Evolutionary conservation across 2,329 filamentous ascomycete species (phyloP).

Genomic region (Aciculosporium take): DNA sequence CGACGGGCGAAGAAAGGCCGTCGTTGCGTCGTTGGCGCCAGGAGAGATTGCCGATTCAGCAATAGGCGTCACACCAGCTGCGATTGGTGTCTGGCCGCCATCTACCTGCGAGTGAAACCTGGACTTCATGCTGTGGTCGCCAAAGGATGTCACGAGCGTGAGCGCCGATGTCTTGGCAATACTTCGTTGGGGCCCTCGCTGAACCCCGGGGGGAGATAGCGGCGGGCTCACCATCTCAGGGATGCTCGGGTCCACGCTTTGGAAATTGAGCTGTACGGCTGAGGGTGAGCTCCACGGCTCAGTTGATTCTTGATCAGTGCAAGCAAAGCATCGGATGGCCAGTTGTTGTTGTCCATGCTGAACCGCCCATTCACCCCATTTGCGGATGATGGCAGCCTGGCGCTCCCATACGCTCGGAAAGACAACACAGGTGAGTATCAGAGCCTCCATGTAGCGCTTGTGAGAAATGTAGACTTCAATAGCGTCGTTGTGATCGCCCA

Average conservation of each 20-base stretch:
- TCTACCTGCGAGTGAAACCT: conserved; percentile 47
- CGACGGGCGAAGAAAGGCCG: conserved; percentile 52
- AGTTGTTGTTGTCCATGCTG: conserved; percentile 77
- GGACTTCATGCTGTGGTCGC: conserved; percentile 44
- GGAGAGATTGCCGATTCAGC: conserved; percentile 57
- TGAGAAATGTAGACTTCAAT: conserved; percentile 94
- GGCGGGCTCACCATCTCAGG: conserved; percentile 54
- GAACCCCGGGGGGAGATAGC: conserved; percentile 56
- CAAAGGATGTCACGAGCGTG: conserved; percentile 86
- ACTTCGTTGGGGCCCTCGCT: conserved; percentile 43
- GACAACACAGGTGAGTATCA: conserved; percentile 72
- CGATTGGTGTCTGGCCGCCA: conserved; percentile 58
- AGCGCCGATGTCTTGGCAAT: conserved; percentile 70
- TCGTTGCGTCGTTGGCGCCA: conserved; percentile 48
- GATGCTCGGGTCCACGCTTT: conserved; percentile 38
- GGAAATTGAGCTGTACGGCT: conserved; percentile 46
- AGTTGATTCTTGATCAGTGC: conserved; percentile 69
- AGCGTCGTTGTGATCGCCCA: conserved; percentile 86
- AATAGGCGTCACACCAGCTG: conserved; percentile 76
- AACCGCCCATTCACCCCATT: conserved; percentile 90
- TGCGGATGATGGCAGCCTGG: conserved; percentile 72
- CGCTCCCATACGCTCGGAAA: conserved; percentile 83
- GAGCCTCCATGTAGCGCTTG: conserved; percentile 80
- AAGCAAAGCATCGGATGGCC: conserved; percentile 86
- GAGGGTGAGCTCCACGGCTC: conserved; percentile 83